These are phyloP conservation scores for Boletus tomentosulus DNA, from an alignment of 768 basidiomycete genomes.

Conservation along the genomic window DNA sequence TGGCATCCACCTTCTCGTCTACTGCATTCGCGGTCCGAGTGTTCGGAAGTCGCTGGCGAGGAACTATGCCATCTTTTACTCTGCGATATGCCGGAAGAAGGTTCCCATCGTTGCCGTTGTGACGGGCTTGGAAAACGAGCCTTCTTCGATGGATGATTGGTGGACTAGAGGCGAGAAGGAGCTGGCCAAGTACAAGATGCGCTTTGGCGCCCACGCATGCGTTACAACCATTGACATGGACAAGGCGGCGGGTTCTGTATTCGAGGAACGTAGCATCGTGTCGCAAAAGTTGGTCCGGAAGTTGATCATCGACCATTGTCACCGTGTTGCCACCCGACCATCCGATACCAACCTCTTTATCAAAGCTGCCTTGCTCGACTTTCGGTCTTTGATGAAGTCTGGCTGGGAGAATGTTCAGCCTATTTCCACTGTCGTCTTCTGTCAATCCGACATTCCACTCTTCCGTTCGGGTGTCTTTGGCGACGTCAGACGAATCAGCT, in stretches of 20 bases:
- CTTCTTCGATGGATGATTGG: slow-evolving; percentile 34
- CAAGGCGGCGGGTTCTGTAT: slow-evolving; percentile 11
- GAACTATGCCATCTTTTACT: slow-evolving; percentile 32
- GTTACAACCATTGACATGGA: slow-evolving; percentile 33
- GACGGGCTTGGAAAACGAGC: slow-evolving; percentile 32
- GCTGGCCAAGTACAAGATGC: slow-evolving; percentile 33
- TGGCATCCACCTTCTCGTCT: slow-evolving; percentile 30
- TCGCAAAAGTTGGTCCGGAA: slow-evolving; percentile 21
- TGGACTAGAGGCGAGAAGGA: slow-evolving; percentile 33
- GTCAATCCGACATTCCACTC: slow-evolving; percentile 11
- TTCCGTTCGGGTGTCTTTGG: slow-evolving; percentile 15
- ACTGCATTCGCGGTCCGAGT: slow-evolving; percentile 31
- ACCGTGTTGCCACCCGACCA: slow-evolving; percentile 12
- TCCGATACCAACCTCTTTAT: slow-evolving; percentile 20
- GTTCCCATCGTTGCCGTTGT: slow-evolving; percentile 31
- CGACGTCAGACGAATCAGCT: slow-evolving; percentile 12
- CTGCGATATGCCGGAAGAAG: slow-evolving; percentile 29
- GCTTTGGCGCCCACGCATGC: slow-evolving; percentile 39
- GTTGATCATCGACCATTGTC: slow-evolving; percentile 22
- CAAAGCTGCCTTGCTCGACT: slow-evolving; percentile 25
- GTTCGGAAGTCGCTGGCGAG: slow-evolving; percentile 23
- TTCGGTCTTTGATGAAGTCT: slow-evolving; percentile 24
- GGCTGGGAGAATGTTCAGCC: slow-evolving; percentile 23
- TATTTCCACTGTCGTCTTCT: slow-evolving; percentile 17
- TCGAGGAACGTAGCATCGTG: slow-evolving; percentile 13